Evolutionary conservation across 805 yeast species (phyloP), one percentile per base, ranked within the genome.

Genomic region (Scheffersomyces spartinae): DNA sequence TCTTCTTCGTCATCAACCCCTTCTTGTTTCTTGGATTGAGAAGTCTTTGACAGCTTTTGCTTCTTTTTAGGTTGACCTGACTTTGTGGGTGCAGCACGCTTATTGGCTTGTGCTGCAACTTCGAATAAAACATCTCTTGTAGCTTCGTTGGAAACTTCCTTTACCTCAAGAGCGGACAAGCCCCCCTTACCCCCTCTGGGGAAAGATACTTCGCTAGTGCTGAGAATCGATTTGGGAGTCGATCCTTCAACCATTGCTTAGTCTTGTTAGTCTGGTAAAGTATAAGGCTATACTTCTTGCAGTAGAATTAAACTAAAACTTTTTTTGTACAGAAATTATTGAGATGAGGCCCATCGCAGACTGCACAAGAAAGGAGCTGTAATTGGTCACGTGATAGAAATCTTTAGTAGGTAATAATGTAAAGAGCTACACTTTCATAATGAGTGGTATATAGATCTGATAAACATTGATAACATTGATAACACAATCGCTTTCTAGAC

Each of bases 171-270:
- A 5, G 97, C 85, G 3, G 94, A 71, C 43, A 91, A 66, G 14
- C 74, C 82, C 15, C 88, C 70, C 8, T 78, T 73, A 26, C 98
- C 98, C 40, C 98, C 98, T 72, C 99, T 80, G 26, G 98, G 98
- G 47, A 91, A 91, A 8, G 79, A 63, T 21, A 64, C 57, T 30
- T 75, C 82, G 31, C 50, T 57, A 38, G 55, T 57, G 28, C 51
- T 49, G 26, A 58, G 42, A 21, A 47, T 44, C 20, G 58, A 47
- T 19, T 45, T 46, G 18, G 45, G 34, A 4, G 29, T 16, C 15
- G 18, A 15, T 14, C 10, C 18, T 22, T 19, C 20, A 23, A 9
- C 15, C 14, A 22, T 8, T 23, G 5, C 9, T 20, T 20, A 9
- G 6, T 7, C 12, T 19, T 19, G 13, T 25, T 16, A n/a, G n/a